A percentile compares a stretch with the other conserved stretches of the same genome.
phyloP scores from a whole-genome alignment of 176 grass and related monocot genomes.

The Aegilops speltoides region DNA sequence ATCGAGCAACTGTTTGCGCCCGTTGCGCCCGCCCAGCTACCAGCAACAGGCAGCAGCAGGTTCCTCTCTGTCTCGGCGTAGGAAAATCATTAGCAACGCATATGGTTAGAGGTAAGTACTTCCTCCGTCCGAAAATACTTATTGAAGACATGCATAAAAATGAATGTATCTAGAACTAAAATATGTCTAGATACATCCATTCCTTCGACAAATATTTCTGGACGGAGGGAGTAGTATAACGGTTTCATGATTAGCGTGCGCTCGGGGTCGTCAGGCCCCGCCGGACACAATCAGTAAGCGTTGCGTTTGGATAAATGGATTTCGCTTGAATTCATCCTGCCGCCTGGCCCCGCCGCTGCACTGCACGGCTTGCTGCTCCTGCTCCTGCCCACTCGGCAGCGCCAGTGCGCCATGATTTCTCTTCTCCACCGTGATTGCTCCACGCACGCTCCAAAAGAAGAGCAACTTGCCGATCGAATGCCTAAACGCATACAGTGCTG shows the following conservation, averaged over 20 bases:
- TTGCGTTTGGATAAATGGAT: not conserved
- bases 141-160: no score
- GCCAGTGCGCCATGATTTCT: conserved; percentile 16
- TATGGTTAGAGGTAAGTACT: no score
- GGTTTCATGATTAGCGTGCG: not conserved
- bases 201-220: no score
- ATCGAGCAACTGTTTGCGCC: not conserved
- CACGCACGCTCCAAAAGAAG: conserved; percentile 5
- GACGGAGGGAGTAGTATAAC: not conserved
- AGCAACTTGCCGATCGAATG: not conserved
- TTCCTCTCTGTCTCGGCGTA: not conserved
- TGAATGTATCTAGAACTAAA: no score
- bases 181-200: no score
- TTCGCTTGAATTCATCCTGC: not conserved
- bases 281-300: not conserved
- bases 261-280: not conserved
- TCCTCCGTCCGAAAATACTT: no score
- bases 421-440: not conserved
- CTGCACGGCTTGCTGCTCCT: not conserved
- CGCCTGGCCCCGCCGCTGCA: not conserved
- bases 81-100: not conserved
- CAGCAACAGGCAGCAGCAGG: not conserved
- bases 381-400: not conserved
- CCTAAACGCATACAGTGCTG: not conserved
- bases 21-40: not conserved